Evolutionary conservation across 2,329 filamentous ascomycete genomes (phyloP).

Genomic region (Colletotrichum scovillei): DNA sequence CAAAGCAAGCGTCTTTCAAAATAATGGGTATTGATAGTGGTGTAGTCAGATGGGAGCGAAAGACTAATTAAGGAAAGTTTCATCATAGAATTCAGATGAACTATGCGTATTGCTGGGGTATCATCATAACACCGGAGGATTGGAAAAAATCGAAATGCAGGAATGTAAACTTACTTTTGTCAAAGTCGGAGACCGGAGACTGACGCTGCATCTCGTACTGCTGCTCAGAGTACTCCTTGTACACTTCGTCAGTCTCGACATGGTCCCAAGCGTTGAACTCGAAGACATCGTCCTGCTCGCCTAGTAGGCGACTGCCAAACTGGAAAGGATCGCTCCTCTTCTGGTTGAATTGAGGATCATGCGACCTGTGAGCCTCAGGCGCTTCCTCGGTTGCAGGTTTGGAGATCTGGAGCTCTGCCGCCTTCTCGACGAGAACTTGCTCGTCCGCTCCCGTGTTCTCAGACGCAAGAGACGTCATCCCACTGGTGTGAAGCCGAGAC

Average conservation of each 20-base stretch:
- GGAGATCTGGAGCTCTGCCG: constrained; percentile 39
- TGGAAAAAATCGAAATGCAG: constrained; percentile 1
- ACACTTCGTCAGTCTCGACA: constrained; percentile 90
- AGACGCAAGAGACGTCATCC: constrained; percentile 26
- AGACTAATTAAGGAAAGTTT: constrained; percentile 68
- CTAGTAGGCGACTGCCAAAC: constrained; percentile 90
- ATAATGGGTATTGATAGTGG: constrained; percentile 36
- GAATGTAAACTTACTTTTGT: constrained; percentile 73
- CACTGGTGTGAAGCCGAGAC: neutral
- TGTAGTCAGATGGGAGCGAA: constrained; percentile 79
- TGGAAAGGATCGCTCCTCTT: constrained; percentile 95
- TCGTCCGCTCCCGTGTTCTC: constrained; percentile 25
- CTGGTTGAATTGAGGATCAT: constrained; percentile 77
- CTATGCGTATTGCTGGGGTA: constrained; percentile 59
- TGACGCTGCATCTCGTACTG: constrained; percentile 89
- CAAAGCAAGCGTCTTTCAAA: constrained; percentile 28
- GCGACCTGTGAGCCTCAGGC: constrained; percentile 73
- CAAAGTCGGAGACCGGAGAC: constrained; percentile 90
- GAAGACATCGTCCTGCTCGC: constrained; percentile 89
- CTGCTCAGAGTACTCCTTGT: constrained; percentile 84
- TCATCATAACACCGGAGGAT: constrained; percentile 42
- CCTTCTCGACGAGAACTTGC: constrained; percentile 39
- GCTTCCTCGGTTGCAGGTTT: constrained; percentile 21
- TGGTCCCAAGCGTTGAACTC: constrained; percentile 99
- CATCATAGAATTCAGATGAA: constrained; percentile 71